A percentile compares a stretch with the other conserved stretches of the same genome.
These are phyloP conservation scores for Gossypium raimondii DNA, from an alignment of 345 rosid genomes.

Conservation along the genomic window DNA sequence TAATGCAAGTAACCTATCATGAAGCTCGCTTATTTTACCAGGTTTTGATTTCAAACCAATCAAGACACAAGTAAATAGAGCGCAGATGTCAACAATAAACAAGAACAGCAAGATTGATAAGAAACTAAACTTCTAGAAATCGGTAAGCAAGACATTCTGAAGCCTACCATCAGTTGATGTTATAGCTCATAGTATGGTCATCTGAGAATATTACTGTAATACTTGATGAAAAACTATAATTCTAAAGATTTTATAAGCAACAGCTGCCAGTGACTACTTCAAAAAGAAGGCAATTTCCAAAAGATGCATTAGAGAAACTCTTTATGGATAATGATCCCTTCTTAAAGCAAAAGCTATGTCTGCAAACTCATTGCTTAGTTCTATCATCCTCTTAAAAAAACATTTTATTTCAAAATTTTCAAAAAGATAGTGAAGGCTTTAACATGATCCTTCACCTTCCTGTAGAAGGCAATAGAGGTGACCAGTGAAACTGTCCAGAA, in stretches of 20 bases:
- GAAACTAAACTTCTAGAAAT: background rate
- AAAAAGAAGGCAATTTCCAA: background rate
- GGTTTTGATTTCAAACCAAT: background rate
- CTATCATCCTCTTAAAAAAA: background rate
- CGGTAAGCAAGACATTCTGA: background rate
- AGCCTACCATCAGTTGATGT: background rate
- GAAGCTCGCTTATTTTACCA: background rate
- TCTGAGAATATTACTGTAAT: background rate
- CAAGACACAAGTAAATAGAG: background rate
- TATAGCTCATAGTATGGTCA: background rate
- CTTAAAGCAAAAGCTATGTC: background rate
- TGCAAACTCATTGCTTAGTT: background rate
- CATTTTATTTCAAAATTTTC: background rate
- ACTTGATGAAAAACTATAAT: background rate
- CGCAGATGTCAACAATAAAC: background rate
- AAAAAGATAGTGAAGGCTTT: background rate
- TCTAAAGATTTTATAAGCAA: background rate
- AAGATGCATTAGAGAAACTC: background rate
- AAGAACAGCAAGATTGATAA: too few relatives aligned
- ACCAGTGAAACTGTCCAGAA: too few relatives aligned
- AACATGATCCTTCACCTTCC: background rate
- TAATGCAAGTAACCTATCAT: background rate
- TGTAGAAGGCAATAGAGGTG: background rate
- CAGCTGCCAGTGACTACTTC: background rate
- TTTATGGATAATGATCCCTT: background rate